A percentile compares a stretch with the other conserved stretches of the same genome.
These are phyloP conservation scores for Plasmodium fragile DNA, from an alignment of 169 alveolate genomes.

Conservation along the genomic window DNA sequence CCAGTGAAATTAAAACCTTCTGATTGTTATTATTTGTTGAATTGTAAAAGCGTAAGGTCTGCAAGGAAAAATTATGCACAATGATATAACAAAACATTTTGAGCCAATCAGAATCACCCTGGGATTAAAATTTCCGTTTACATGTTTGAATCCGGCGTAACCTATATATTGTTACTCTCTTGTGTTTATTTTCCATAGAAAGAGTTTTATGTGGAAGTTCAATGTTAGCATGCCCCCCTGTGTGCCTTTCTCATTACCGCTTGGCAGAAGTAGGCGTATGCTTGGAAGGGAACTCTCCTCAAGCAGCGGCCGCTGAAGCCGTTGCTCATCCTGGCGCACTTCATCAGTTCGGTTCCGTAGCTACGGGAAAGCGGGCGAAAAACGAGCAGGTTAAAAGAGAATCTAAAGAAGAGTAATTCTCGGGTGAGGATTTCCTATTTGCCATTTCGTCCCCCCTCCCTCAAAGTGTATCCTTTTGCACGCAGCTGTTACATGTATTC, in stretches of 20 bases:
- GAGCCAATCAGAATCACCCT: not conserved
- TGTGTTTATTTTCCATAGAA: not conserved
- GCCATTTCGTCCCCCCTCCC: not conserved
- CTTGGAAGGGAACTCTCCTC: constrained; percentile 87
- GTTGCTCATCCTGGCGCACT: constrained; percentile 71
- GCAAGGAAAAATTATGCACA: not conserved
- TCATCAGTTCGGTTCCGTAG: constrained; percentile 35
- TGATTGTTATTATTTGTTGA: constrained; percentile 39
- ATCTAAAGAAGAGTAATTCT: not conserved
- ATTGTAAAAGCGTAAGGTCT: constrained; percentile 73
- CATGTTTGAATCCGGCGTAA: not conserved
- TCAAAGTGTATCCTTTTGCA: not conserved
- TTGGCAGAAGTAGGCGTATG: constrained; percentile 78
- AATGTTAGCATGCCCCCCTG: not conserved
- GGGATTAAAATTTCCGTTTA: not conserved
- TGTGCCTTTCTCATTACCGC: constrained; percentile 47
- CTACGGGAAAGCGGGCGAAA: constrained; percentile 22
- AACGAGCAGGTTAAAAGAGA: not conserved
- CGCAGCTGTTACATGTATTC: constrained; percentile 45
- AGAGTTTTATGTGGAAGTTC: not conserved
- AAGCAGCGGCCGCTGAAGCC: constrained; percentile 86
- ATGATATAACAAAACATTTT: not conserved
- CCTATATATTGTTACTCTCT: not conserved
- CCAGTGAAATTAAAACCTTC: constrained; percentile 50
- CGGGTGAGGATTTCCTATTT: not conserved